Evolutionary conservation across 352 stramenopile species (phyloP).

Genomic region (Achlya hypogyna): DNA sequence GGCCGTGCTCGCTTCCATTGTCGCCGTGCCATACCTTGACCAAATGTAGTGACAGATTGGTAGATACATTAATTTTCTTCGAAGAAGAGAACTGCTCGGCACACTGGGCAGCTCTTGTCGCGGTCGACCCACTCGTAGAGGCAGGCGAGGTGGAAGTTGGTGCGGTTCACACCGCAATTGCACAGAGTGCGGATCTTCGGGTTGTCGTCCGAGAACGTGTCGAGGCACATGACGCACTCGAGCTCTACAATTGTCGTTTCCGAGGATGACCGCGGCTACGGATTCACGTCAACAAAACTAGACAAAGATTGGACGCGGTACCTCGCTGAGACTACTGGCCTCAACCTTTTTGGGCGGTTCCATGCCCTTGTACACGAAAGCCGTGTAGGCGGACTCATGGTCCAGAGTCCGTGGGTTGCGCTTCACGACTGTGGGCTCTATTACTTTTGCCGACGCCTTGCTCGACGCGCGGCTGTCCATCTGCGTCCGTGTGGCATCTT

Average conservation of each 20-base stretch:
- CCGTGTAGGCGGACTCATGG: slow-evolving; percentile 50
- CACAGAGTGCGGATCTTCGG: slow-evolving; percentile 80
- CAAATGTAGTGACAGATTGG: not conserved
- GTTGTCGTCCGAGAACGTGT: slow-evolving; percentile 58
- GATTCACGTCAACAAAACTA: slow-evolving; percentile 11
- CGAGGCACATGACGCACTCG: slow-evolving; percentile 84
- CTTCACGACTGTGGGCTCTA: slow-evolving; percentile 2
- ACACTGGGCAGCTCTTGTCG: slow-evolving; percentile 77
- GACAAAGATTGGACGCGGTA: not conserved
- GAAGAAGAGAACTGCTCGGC: slow-evolving; percentile 78
- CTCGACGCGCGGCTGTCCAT: slow-evolving; percentile 6
- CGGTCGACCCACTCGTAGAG: slow-evolving; percentile 82
- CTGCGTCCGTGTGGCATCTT: not conserved
- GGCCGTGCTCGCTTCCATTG: not conserved
- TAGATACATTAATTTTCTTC: slow-evolving; percentile 37
- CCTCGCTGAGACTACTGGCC: slow-evolving; percentile 38
- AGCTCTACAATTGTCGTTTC: slow-evolving; percentile 55
- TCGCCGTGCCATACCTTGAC: not conserved
- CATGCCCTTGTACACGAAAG: slow-evolving; percentile 5
- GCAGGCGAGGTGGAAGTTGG: slow-evolving; percentile 84
- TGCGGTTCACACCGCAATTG: slow-evolving; percentile 83
- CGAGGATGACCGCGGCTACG: slow-evolving; percentile 25
- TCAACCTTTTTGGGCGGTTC: slow-evolving; percentile 27
- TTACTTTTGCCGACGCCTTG: not conserved
- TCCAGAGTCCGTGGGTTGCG: slow-evolving; percentile 30